These are phyloP conservation scores for Penicillium roqueforti DNA, from an alignment of 495 filamentous ascomycete genomes.

Conservation along the genomic window DNA sequence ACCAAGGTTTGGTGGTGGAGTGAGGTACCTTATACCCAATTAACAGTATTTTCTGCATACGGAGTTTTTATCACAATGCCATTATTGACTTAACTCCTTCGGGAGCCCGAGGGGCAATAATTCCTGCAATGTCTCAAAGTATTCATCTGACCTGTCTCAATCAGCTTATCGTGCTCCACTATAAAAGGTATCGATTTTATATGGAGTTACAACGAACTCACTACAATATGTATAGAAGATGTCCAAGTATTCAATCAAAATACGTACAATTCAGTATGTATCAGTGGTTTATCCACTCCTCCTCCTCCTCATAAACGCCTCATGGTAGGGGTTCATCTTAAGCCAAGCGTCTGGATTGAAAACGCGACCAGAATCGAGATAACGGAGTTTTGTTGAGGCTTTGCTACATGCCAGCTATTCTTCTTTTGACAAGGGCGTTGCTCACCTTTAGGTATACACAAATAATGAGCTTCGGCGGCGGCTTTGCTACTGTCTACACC, in stretches of 20 bases:
- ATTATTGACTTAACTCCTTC: neutral
- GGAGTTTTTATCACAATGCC: neutral
- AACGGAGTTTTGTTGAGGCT: neutral
- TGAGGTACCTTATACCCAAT: constrained; percentile 12
- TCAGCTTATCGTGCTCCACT: neutral
- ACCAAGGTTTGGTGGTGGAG: constrained; percentile 11
- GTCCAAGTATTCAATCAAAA: too few relatives aligned
- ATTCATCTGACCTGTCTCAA: neutral
- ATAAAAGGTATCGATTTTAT: too few relatives aligned
- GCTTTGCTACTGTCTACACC: neutral
- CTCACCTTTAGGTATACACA: constrained; percentile 8
- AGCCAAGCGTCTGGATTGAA: neutral
- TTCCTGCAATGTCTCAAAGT: too few relatives aligned
- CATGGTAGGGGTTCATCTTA: neutral
- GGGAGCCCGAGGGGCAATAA: neutral
- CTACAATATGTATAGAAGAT: too few relatives aligned
- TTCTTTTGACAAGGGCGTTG: neutral
- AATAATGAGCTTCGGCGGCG: constrained; percentile 7
- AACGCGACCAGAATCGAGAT: neutral
- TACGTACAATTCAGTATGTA: neutral
- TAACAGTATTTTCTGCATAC: neutral
- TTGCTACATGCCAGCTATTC: neutral
- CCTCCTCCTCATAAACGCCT: neutral
- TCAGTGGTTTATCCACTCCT: neutral
- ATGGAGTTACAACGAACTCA: too few relatives aligned